Evolutionary conservation across 768 basidiomycete genomes (phyloP), one percentile per base, ranked within the genome.

Genomic region (Cytidiella melzeri): DNA sequence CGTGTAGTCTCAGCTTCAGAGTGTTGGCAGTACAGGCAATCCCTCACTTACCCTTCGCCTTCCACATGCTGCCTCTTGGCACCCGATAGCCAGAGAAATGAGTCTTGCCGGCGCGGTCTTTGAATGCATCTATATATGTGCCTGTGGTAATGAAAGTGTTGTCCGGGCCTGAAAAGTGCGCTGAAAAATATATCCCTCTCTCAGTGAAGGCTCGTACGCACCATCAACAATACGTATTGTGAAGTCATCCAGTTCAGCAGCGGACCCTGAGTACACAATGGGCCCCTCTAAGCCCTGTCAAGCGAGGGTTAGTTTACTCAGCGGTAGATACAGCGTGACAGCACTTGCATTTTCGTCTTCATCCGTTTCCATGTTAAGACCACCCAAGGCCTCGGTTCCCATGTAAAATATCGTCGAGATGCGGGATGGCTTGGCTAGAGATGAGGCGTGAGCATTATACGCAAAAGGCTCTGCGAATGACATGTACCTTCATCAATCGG

Each of bases 371-470:
- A 96, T 76, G 50, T 87, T 81, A 21, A 97, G 52, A 2, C 77
- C 81, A 12, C 95, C 93, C 1, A 93, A 68, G 0, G 93, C 94
- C 58, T 97, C 92, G 25, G 94, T 67, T 0, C 92, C 92, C 55
- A 87, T 68, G 60, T 97, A 95, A 62, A 92, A 95, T 45, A 97
- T 76, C 1, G 86, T 71, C 1, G 92, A 91, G 25, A 84, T 76
- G 20, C 81, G 74, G 19, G 84, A 84, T 7, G 79, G 73, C 38
- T 70, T 62, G 15, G 19, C 44, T 5, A 41, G 25, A 13, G 24
- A 36, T 43, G 10, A 37, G 28, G 30, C 23, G 12, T 43, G 36
- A 25, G 20, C 4, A 20, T 37, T 2, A 43, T 13, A 9, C 12
- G n/a, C 3, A 9, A 26, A 38, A 28, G 1, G 6, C 4, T 25